A percentile compares a stretch with the other conserved stretches of the same genome.
phyloP scores from a whole-genome alignment of 371 early-diverging fungal genomes.

The Mucor piriformis region DNA sequence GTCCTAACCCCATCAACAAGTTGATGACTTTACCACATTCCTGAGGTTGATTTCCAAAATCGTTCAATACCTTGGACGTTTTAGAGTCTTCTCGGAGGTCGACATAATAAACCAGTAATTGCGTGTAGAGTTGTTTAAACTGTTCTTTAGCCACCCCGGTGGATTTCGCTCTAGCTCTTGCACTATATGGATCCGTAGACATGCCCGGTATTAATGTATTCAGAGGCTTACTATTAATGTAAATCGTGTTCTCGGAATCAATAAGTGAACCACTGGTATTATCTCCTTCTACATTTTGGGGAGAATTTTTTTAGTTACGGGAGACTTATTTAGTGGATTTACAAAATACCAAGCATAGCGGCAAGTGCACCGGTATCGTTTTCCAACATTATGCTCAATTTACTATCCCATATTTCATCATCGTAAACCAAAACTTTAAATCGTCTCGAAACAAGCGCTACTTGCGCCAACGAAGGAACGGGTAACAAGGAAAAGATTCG shows the following conservation, averaged over 20 bases:
- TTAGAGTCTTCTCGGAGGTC: constrained; percentile 69
- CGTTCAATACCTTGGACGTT: constrained; percentile 66
- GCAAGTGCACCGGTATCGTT: constrained; percentile 38
- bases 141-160: constrained; percentile 65
- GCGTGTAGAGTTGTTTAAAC: constrained; percentile 67
- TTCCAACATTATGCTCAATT: constrained; percentile 44
- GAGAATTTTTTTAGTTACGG: neutral
- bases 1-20: constrained; percentile 60
- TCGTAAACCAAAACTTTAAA: constrained; percentile 68
- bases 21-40: constrained; percentile 71
- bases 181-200: constrained; percentile 56
- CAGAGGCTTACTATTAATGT: constrained; percentile 51
- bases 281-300: neutral
- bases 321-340: neutral
- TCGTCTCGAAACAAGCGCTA: constrained; percentile 59
- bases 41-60: constrained; percentile 66
- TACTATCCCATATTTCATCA: constrained; percentile 67
- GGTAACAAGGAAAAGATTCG: constrained; percentile 56
- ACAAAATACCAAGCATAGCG: constrained; percentile 14
- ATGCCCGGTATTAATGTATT: constrained; percentile 63
- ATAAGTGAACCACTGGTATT: constrained; percentile 35
- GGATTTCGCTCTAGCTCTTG: constrained; percentile 55
- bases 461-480: constrained; percentile 47
- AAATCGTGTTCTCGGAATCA: constrained; percentile 36
- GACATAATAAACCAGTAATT: constrained; percentile 72